phyloP scores from a whole-genome alignment of 164 flowering plant species.

The Chloranthus sessilifolius region DNA sequence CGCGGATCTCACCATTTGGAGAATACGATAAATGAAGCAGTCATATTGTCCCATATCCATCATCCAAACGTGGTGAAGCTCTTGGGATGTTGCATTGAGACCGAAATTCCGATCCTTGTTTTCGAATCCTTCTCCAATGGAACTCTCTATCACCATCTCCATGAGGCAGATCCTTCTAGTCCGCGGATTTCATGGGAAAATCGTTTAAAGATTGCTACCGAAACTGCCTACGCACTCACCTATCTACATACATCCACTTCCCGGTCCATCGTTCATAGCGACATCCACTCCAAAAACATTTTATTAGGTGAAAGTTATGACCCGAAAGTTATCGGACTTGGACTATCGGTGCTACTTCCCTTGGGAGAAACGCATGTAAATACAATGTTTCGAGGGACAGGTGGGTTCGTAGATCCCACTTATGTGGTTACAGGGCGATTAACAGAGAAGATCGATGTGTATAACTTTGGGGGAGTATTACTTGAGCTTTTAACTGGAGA shows the following conservation, averaged over 20 bases:
- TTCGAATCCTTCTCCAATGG: not conserved
- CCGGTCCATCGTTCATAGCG: slow-evolving; percentile 37
- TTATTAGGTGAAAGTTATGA: slow-evolving; percentile 41
- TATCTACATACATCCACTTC: slow-evolving; percentile 48
- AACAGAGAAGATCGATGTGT: slow-evolving; percentile 27
- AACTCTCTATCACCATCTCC: no score
- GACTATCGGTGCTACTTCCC: not conserved
- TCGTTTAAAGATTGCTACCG: slow-evolving; percentile 40
- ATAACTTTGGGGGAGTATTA: slow-evolving; percentile 41
- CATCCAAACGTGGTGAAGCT: slow-evolving; percentile 4
- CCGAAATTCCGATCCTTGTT: not conserved
- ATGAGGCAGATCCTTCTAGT: no score
- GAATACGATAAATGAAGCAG: not conserved
- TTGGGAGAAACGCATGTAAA: not conserved
- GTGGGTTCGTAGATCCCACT: not conserved
- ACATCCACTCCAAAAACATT: slow-evolving; percentile 36
- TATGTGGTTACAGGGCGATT: slow-evolving; percentile 5
- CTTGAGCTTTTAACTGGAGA: slow-evolving; percentile 27
- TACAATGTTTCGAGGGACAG: not conserved
- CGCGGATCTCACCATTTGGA: no score
- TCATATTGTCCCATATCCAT: not conserved
- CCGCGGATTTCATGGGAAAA: slow-evolving; percentile 47
- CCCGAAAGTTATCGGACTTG: slow-evolving; percentile 38
- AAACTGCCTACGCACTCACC: slow-evolving; percentile 35
- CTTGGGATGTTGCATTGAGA: slow-evolving; percentile 4